Evolutionary conservation across 106 monocot species (phyloP).

Genomic region (Acorus gramineus): DNA sequence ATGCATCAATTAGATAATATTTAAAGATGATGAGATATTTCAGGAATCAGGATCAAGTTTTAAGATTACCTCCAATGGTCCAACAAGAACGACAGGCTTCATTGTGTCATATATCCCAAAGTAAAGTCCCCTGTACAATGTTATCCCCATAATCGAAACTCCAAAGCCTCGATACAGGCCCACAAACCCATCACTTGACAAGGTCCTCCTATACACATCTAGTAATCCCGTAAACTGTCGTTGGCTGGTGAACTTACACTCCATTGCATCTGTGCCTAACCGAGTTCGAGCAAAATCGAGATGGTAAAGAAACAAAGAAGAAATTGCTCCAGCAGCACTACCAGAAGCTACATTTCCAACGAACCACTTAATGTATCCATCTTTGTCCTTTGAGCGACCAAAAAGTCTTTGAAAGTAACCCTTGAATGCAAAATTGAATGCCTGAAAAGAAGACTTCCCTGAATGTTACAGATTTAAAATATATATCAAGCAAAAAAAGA

Average conservation of each 20-base stretch:
- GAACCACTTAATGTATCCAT: slow-evolving; percentile 62
- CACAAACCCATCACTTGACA: slow-evolving; percentile 64
- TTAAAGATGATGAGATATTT: too few relatives aligned
- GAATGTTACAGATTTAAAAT: too few relatives aligned
- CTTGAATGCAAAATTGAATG: slow-evolving; percentile 93
- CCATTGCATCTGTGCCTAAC: slow-evolving; percentile 73
- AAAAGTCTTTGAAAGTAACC: slow-evolving; percentile 70
- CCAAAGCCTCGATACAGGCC: slow-evolving; percentile 88
- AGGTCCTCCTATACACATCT: slow-evolving; percentile 85
- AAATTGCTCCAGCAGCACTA: slow-evolving; percentile 83
- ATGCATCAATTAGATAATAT: too few relatives aligned
- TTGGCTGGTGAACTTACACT: slow-evolving; percentile 24
- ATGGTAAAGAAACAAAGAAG: slow-evolving; percentile 77
- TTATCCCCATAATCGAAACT: slow-evolving; percentile 81
- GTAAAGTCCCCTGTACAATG: slow-evolving; percentile 85
- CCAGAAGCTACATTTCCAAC: slow-evolving; percentile 81
- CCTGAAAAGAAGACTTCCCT: slow-evolving; percentile 25
- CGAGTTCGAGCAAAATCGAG: slow-evolving; percentile 85
- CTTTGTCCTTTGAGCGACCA: slow-evolving; percentile 66
- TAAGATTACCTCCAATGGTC: slow-evolving; percentile 61
- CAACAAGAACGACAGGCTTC: slow-evolving; percentile 80
- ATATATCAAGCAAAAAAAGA: too few relatives aligned
- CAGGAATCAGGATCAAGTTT: neutral
- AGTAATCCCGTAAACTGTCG: slow-evolving; percentile 68
- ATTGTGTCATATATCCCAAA: slow-evolving; percentile 88